These are phyloP conservation scores for Bimuria novae-zelandiae DNA, from an alignment of 2,329 filamentous ascomycete species.

Conservation along the genomic window DNA sequence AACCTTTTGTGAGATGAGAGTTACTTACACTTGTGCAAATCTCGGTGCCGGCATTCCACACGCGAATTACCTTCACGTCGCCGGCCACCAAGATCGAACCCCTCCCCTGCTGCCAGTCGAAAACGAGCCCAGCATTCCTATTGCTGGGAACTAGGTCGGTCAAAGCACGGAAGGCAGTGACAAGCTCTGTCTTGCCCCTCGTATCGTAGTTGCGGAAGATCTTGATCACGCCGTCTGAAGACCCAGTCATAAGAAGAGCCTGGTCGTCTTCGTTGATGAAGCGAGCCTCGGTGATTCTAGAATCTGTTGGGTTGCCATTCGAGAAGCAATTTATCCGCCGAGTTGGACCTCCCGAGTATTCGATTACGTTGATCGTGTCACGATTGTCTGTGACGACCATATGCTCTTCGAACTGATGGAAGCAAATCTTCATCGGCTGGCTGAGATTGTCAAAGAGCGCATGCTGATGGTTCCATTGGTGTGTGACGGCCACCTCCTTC, in stretches of 20 bases:
- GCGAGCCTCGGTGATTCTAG: conserved; percentile 89
- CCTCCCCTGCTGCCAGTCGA: conserved; percentile 99
- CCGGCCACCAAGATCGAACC: conserved; percentile 94
- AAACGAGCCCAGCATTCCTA: conserved; percentile 91
- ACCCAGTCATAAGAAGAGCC: conserved; percentile 90
- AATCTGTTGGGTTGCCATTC: conserved; percentile 89
- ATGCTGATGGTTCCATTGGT: conserved; percentile 83
- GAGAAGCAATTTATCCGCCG: conserved; percentile 88
- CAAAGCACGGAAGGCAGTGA: conserved; percentile 87
- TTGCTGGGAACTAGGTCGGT: conserved; percentile 94
- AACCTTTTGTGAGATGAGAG: conserved; percentile 6
- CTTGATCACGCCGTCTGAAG: conserved; percentile 91
- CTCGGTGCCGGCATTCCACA: conserved; percentile 95
- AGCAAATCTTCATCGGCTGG: conserved; percentile 90
- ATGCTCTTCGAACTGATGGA: conserved; percentile 97
- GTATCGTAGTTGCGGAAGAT: conserved; percentile 92
- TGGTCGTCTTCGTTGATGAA: conserved; percentile 99
- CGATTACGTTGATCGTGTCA: conserved; percentile 88
- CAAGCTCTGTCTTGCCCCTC: conserved; percentile 75
- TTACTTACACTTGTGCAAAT: conserved; percentile 73
- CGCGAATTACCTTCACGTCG: conserved; percentile 90
- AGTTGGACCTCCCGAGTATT: conserved; percentile 57
- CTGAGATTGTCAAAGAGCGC: conserved; percentile 86
- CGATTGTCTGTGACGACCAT: conserved; percentile 91
- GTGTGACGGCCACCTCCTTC: conserved; percentile 83